phyloP scores from a whole-genome alignment of 305 asterid genomes.

The Lippia alba region DNA sequence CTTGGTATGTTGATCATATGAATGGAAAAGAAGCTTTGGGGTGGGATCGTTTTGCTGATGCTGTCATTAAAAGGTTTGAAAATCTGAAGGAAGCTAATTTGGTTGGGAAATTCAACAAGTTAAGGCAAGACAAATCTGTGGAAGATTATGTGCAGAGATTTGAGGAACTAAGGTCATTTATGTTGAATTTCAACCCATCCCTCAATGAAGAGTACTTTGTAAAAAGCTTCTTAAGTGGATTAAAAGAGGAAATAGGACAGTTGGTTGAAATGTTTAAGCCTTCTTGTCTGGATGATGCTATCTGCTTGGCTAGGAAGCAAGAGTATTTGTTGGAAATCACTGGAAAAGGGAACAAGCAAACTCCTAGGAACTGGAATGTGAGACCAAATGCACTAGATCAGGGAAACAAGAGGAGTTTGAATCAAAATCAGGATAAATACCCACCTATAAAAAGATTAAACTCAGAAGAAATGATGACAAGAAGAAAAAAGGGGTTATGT shows the following conservation, averaged over 20 bases:
- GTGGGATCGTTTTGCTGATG: no score
- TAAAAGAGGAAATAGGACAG: background rate
- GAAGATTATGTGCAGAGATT: no score
- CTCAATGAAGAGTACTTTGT: background rate
- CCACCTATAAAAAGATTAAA: background rate
- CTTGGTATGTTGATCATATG: no score
- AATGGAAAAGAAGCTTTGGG: no score
- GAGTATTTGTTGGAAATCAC: background rate
- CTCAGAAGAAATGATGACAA: background rate
- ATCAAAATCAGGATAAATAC: no score
- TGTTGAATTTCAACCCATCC: background rate
- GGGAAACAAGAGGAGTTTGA: no score
- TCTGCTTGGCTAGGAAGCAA: background rate
- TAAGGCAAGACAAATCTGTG: no score
- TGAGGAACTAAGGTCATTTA: background rate
- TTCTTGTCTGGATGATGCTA: background rate
- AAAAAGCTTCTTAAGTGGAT: background rate
- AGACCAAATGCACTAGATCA: no score
- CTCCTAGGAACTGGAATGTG: background rate
- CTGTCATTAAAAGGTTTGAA: no score
- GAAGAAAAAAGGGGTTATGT: background rate
- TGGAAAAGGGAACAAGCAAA: background rate
- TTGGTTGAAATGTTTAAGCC: background rate
- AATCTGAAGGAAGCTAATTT: no score
- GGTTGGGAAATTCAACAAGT: no score